Conservation (phyloP, 2,329 filamentous ascomycete species). For the Amphichorda felina region DNA sequence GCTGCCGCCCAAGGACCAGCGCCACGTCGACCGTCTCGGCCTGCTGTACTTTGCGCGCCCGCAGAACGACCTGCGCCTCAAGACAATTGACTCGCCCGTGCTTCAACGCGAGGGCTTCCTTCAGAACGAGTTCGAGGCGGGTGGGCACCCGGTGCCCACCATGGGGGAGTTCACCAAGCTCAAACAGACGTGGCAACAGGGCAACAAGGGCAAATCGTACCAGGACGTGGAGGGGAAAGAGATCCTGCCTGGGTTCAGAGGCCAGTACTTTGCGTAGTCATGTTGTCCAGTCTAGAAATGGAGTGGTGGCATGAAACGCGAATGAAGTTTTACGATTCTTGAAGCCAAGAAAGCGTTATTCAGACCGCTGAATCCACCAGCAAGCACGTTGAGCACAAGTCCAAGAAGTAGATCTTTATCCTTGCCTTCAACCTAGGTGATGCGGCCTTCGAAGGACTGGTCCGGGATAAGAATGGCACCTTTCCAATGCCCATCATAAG, state of each 20-base stretch:
- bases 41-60: slow-evolving; percentile 38
- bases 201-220: slow-evolving; percentile 14
- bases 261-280: slow-evolving; percentile 9
- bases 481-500: slow-evolving; percentile 14
- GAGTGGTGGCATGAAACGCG: no score
- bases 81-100: slow-evolving; percentile 23
- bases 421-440: slow-evolving; percentile 9
- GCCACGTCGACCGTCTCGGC: slow-evolving; percentile 33
- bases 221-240: slow-evolving; percentile 15
- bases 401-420: slow-evolving; percentile 10
- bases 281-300: no score
- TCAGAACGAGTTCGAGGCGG: slow-evolving; percentile 24
- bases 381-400: slow-evolving; percentile 9
- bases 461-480: slow-evolving; percentile 12
- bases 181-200: slow-evolving; percentile 25
- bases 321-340: no score
- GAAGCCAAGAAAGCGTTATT: no score
- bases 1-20: slow-evolving; percentile 25
- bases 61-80: slow-evolving; percentile 23
- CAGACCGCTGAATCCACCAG: no score
- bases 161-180: slow-evolving; percentile 24
- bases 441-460: slow-evolving; percentile 11
- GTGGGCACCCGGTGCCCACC: slow-evolving; percentile 14
- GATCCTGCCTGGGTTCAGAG: slow-evolving; percentile 21
- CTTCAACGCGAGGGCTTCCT: slow-evolving; percentile 18